A percentile compares a stretch with the other conserved stretches of the same genome.
These are phyloP conservation scores for Fusarium veterinarium DNA, from an alignment of 2,329 filamentous ascomycete genomes.

Conservation along the genomic window DNA sequence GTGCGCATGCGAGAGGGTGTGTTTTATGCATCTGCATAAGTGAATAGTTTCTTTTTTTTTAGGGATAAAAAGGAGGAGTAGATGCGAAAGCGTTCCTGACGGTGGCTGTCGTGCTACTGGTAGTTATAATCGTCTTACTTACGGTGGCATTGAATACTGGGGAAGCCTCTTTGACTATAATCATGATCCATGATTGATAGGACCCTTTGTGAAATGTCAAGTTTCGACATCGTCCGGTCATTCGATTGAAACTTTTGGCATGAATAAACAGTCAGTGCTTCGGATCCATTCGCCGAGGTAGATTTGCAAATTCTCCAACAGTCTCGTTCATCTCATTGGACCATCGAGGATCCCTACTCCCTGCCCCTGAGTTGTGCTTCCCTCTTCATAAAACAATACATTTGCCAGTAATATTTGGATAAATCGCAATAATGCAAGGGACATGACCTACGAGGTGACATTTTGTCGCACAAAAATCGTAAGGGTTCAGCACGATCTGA, in stretches of 20 bases:
- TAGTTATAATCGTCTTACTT: not conserved
- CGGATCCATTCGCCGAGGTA: not conserved
- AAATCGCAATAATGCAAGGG: constrained; percentile 7
- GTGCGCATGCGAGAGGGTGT: not conserved
- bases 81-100: not conserved
- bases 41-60: not conserved
- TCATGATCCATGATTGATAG: not conserved
- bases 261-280: constrained; percentile 8
- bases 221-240: constrained; percentile 8
- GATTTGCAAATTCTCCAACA: not conserved
- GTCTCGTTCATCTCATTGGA: not conserved
- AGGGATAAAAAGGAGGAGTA: not conserved
- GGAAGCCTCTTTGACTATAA: not conserved
- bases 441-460: not conserved
- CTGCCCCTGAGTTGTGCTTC: constrained; percentile 9
- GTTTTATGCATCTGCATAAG: constrained; percentile 18
- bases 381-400: not conserved
- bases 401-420: not conserved
- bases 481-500: not conserved
- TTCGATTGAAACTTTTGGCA: constrained; percentile 1
- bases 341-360: not conserved
- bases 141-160: not conserved
- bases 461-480: not conserved
- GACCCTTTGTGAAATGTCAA: constrained; percentile 13
- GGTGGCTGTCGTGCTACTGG: constrained; percentile 3